These are phyloP conservation scores for Backusella sp. DNA, from an alignment of 192 early-diverging fungal species.

Conservation along the genomic window DNA sequence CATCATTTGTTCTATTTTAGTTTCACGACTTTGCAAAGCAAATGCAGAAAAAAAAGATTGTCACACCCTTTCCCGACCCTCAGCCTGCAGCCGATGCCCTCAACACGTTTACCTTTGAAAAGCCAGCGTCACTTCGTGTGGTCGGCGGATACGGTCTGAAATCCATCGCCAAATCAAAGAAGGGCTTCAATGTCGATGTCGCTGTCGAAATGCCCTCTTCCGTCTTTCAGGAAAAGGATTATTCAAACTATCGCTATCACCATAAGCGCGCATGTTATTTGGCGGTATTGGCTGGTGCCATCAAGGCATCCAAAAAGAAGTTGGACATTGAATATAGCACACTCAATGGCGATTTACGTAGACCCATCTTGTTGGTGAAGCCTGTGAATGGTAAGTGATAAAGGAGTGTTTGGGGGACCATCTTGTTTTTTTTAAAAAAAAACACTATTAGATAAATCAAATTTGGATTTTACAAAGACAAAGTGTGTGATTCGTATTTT, in stretches of 20 bases:
- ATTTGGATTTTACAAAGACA: slow-evolving; percentile 64
- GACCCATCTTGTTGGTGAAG: slow-evolving; percentile 60
- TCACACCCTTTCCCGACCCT: slow-evolving; percentile 78
- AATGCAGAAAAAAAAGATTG: slow-evolving; percentile 58
- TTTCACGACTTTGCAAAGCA: slow-evolving; percentile 37
- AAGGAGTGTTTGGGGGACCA: background rate
- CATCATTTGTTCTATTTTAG: slow-evolving; percentile 25
- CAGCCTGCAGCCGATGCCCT: slow-evolving; percentile 66
- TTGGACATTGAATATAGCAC: slow-evolving; percentile 50
- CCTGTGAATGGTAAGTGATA: slow-evolving; percentile 48
- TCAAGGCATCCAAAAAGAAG: slow-evolving; percentile 46
- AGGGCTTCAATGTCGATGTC: slow-evolving; percentile 82
- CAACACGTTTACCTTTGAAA: slow-evolving; percentile 77
- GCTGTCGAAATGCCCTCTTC: slow-evolving; percentile 85
- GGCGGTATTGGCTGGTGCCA: slow-evolving; percentile 64
- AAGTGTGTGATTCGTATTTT: slow-evolving; percentile 76
- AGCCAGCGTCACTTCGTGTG: slow-evolving; percentile 73
- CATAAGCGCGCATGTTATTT: slow-evolving; percentile 95
- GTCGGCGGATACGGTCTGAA: slow-evolving; percentile 89
- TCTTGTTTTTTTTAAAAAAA: background rate
- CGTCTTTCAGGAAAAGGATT: slow-evolving; percentile 90
- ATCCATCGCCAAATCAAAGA: slow-evolving; percentile 55
- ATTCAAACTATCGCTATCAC: slow-evolving; percentile 91
- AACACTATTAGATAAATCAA: slow-evolving; percentile 46
- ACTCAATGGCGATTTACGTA: slow-evolving; percentile 61